A percentile compares a stretch with the other conserved stretches of the same genome.
phyloP scores from a whole-genome alignment of 495 filamentous ascomycete genomes.

The Penicillium angulare region DNA sequence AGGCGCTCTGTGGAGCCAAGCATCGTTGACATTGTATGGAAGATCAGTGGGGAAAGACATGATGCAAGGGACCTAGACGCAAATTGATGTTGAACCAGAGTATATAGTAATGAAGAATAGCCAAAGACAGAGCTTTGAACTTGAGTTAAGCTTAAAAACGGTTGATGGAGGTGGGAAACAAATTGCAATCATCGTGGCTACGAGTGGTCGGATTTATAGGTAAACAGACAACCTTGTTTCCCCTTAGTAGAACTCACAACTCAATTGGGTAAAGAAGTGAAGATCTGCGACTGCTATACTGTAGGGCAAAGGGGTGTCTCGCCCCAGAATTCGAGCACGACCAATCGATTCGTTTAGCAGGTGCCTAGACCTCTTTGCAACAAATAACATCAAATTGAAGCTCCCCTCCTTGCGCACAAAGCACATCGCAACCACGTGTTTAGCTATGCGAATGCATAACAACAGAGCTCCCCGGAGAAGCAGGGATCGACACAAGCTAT shows the following conservation, averaged over 20 bases:
- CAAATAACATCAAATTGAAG: not conserved
- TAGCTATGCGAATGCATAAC: not conserved
- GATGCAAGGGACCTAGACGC: too few relatives aligned
- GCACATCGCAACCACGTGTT: not conserved
- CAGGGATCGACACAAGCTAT: not conserved
- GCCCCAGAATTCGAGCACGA: not conserved
- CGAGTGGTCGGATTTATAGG: not conserved
- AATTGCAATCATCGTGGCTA: not conserved
- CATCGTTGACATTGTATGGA: not conserved
- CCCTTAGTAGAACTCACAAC: not conserved
- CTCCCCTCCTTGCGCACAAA: not conserved
- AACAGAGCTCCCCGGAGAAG: not conserved
- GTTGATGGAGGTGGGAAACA: too few relatives aligned
- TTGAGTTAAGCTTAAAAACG: too few relatives aligned
- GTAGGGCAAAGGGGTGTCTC: conserved; percentile 1
- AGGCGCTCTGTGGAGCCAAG: not conserved
- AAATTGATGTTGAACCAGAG: too few relatives aligned
- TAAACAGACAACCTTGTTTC: not conserved
- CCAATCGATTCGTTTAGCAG: too few relatives aligned
- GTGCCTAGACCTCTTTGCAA: too few relatives aligned
- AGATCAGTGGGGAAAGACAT: not conserved
- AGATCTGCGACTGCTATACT: not conserved
- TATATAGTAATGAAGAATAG: too few relatives aligned
- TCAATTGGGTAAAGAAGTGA: not conserved
- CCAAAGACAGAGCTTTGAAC: not conserved